Percentiles rank a stretch among this genome's conserved stretches.
Evolutionary conservation across 805 yeast species (phyloP).

Genomic region (Myxozyma melibiosi): DNA sequence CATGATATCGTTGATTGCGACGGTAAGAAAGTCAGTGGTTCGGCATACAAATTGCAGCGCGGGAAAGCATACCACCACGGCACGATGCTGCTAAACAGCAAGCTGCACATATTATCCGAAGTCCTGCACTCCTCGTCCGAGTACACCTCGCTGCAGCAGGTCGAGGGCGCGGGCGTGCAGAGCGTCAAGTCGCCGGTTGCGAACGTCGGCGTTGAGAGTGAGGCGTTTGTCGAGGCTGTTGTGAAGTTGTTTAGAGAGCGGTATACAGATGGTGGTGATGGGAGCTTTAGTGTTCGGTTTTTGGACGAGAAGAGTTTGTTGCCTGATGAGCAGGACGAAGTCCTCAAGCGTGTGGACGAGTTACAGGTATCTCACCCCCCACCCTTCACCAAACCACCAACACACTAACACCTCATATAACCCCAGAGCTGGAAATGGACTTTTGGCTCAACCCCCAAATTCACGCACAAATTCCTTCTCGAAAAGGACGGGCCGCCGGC

Average conservation of each 20-base stretch:
- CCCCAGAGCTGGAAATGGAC: slow-evolving; percentile 64
- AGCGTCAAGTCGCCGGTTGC: slow-evolving; percentile 82
- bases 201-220: slow-evolving; percentile 55
- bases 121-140: slow-evolving; percentile 53
- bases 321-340: slow-evolving; percentile 1
- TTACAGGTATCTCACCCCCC: slow-evolving; percentile 16
- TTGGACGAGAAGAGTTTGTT: slow-evolving; percentile 16
- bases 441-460: slow-evolving; percentile 75
- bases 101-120: slow-evolving; percentile 60
- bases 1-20: slow-evolving; percentile 70
- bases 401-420: background rate
- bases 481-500: background rate
- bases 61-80: slow-evolving; percentile 94
- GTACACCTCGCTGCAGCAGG: slow-evolving; percentile 45
- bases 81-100: slow-evolving; percentile 79
- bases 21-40: slow-evolving; percentile 75
- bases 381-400: background rate
- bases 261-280: slow-evolving; percentile 34
- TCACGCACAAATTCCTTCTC: slow-evolving; percentile 52
- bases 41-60: slow-evolving; percentile 82
- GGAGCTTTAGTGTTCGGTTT: background rate
- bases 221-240: slow-evolving; percentile 52
- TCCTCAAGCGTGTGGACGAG: slow-evolving; percentile 11
- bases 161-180: slow-evolving; percentile 59
- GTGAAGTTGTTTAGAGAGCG: slow-evolving; percentile 45